Base-by-base conservation (phyloP, 345 rosid species). In the Pistacia integerrima region DNA sequence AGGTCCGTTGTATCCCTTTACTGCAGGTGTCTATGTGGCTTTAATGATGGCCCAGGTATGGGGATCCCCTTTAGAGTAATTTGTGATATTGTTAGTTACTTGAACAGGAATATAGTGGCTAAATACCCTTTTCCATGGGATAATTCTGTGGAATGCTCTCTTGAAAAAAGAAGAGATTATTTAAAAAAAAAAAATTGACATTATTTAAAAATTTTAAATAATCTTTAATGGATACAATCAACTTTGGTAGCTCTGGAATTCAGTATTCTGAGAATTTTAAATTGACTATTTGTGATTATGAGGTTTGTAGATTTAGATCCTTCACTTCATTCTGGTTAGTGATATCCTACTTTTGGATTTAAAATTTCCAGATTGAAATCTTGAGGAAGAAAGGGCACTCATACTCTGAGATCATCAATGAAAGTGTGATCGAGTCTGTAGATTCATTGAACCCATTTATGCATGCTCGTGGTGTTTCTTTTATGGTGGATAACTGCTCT, bases 1-100 rank as follows among this genome's bases (percentile, higher is more conserved):
- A 59, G 98, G 98, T 52, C 96, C 97, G 13, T 77, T 91, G 60
- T 81, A 81, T 75, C 92, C 97, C 48, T 92, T 94, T 85, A 94
- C 97, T 6, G 97, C 96, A 11, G 98, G 97, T 74, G 98, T 94
- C 67, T 94, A 80, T 65, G 96, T 87, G 64, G 98, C 97, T 69
- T 82, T 94, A 76, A 94, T 92, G 98, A 94, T 94, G 98, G 97
- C 98, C 74, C 98, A 94, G 94, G 98, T 92, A 80, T n/a, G 77
- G 49, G 41, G 25, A 35, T 59, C 58, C 33, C n/a, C 49, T 8
- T 59, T 13, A 28, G 22, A 54, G 22, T 74, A 52, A 64, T 9
- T 30, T 18, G 17, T 22, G 22, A 30, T 17, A 46, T 28, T 18
- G 33, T 62, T 28, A 30, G 49, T 36, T 60, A 28, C 58, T 30